phyloP scores from a whole-genome alignment of 805 yeast species.

The Priceomyces melissophilus region DNA sequence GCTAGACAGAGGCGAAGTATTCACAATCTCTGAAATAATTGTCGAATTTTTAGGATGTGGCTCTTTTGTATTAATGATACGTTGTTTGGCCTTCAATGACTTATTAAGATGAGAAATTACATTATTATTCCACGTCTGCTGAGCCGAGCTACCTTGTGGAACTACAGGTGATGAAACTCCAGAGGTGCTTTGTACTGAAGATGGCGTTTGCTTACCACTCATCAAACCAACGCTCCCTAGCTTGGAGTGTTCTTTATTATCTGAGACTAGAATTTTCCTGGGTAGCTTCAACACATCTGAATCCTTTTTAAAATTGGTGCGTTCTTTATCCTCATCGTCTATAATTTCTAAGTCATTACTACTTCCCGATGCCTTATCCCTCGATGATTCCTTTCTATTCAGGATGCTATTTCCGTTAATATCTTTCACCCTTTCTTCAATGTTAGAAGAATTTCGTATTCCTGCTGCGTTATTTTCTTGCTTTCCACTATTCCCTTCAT shows the following conservation, averaged over 20 bases:
- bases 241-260: slow-evolving; percentile 1
- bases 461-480: no score
- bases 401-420: background rate
- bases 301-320: background rate
- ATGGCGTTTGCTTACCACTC: background rate
- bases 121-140: slow-evolving; percentile 15
- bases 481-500: no score
- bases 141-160: slow-evolving; percentile 1
- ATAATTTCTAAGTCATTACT: no score
- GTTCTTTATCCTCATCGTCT: background rate
- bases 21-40: slow-evolving; percentile 33
- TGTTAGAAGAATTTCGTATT: no score
- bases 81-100: slow-evolving; percentile 41
- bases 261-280: slow-evolving; percentile 7
- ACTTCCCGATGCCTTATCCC: no score
- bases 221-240: background rate
- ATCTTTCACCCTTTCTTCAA: background rate
- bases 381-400: background rate
- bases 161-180: background rate
- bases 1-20: slow-evolving; percentile 30
- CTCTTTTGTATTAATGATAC: slow-evolving; percentile 33
- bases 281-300: slow-evolving; percentile 9
- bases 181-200: background rate
- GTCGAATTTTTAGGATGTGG: slow-evolving; percentile 35
- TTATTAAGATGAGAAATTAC: slow-evolving; percentile 41